Evolutionary conservation across 495 filamentous ascomycete species (phyloP).

Genomic region (Talaromyces stipitatus): DNA sequence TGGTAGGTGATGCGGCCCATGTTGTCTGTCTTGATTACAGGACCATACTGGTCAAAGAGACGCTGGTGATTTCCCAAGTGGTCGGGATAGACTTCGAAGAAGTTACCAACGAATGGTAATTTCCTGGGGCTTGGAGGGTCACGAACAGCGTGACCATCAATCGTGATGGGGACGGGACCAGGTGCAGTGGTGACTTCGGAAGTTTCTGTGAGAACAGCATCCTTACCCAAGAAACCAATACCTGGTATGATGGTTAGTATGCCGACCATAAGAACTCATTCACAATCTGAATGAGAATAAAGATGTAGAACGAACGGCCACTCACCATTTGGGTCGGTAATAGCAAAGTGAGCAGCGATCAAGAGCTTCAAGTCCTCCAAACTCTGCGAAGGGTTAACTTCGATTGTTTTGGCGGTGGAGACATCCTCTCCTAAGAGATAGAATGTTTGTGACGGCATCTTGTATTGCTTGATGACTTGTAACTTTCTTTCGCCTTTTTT

Average conservation of each 20-base stretch:
- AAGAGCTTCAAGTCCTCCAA: slow-evolving; percentile 27
- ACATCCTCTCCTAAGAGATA: slow-evolving; percentile 35
- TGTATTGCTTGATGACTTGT: background rate
- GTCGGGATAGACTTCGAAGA: slow-evolving; percentile 50
- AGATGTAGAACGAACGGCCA: background rate
- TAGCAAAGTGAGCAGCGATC: slow-evolving; percentile 35
- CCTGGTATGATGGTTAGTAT: slow-evolving; percentile 16
- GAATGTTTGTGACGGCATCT: slow-evolving; percentile 31
- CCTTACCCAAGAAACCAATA: slow-evolving; percentile 28
- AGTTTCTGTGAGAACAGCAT: slow-evolving; percentile 17
- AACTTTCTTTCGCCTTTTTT: background rate
- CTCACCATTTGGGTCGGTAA: slow-evolving; percentile 26
- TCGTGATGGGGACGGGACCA: slow-evolving; percentile 29
- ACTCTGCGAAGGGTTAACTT: slow-evolving; percentile 24
- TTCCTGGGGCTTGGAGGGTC: slow-evolving; percentile 35
- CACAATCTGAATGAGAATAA: no score
- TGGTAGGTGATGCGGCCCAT: slow-evolving; percentile 42
- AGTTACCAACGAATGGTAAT: slow-evolving; percentile 42
- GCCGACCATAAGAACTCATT: no score
- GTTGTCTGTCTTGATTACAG: slow-evolving; percentile 45
- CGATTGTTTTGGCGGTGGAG: slow-evolving; percentile 25
- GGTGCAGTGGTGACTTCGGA: slow-evolving; percentile 19
- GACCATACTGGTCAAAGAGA: slow-evolving; percentile 45
- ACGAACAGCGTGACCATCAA: slow-evolving; percentile 38
- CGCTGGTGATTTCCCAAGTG: slow-evolving; percentile 51